These are phyloP conservation scores for Alternaria alternata DNA, from an alignment of 2,329 filamentous ascomycete genomes.

Conservation along the genomic window DNA sequence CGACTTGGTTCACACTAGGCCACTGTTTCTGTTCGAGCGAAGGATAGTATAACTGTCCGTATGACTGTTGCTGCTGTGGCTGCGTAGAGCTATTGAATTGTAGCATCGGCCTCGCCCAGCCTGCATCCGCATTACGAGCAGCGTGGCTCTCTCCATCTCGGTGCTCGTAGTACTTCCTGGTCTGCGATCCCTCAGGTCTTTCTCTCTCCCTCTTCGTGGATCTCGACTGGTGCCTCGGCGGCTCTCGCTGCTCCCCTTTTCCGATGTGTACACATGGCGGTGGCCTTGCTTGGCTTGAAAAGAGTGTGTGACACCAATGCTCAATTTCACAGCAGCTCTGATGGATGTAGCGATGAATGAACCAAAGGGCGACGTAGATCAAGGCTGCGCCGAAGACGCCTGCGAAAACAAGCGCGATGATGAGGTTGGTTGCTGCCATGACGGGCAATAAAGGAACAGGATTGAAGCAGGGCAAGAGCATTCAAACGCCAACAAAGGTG, in stretches of 20 bases:
- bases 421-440: slow-evolving; percentile 26
- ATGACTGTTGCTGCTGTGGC: slow-evolving; percentile 5
- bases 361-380: slow-evolving; percentile 30
- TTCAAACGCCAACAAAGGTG: too few species aligned
- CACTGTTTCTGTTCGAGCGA: neutral
- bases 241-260: slow-evolving; percentile 8
- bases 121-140: neutral
- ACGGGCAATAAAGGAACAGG: neutral
- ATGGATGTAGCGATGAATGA: slow-evolving; percentile 27
- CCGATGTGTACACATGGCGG: slow-evolving; percentile 5
- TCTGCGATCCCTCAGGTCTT: slow-evolving; percentile 1
- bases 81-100: slow-evolving; percentile 2
- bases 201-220: slow-evolving; percentile 6
- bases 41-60: slow-evolving; percentile 2
- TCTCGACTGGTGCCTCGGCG: slow-evolving; percentile 3
- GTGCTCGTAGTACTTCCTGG: neutral
- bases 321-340: slow-evolving; percentile 24
- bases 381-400: slow-evolving; percentile 30
- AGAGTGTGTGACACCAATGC: slow-evolving; percentile 24
- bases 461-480: neutral
- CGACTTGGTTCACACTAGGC: neutral
- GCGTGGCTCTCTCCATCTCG: neutral
- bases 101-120: slow-evolving; percentile 6
- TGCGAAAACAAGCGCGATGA: slow-evolving; percentile 30
- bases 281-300: neutral